These are phyloP conservation scores for Penicillium taxi DNA, from an alignment of 495 filamentous ascomycete genomes.

Conservation along the genomic window DNA sequence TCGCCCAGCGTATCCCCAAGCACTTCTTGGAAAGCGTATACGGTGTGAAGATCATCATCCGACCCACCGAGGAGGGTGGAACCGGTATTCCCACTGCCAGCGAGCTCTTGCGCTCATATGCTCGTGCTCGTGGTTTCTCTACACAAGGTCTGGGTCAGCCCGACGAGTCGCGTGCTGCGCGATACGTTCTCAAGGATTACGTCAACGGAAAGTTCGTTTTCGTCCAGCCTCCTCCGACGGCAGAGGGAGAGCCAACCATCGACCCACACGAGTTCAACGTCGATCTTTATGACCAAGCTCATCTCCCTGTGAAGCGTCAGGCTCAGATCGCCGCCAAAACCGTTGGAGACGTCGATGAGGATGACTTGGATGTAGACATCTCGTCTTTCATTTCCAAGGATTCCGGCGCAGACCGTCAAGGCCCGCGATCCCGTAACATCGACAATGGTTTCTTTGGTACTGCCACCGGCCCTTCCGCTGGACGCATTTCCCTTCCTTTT, in stretches of 20 bases:
- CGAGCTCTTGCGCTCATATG: constrained; percentile 81
- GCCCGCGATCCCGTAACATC: constrained; percentile 63
- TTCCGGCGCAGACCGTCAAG: constrained; percentile 31
- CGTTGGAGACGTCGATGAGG: constrained; percentile 29
- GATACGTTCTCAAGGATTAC: constrained; percentile 92
- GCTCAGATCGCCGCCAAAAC: constrained; percentile 47
- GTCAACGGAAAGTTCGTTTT: constrained; percentile 92
- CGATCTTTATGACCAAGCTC: constrained; percentile 73
- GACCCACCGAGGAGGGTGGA: constrained; percentile 87
- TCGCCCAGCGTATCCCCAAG: constrained; percentile 88
- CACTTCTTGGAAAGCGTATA: constrained; percentile 85
- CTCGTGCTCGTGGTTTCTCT: constrained; percentile 78
- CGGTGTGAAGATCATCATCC: constrained; percentile 76
- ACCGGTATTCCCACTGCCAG: constrained; percentile 82
- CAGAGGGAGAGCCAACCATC: constrained; percentile 46
- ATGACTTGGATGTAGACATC: constrained; percentile 34
- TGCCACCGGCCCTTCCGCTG: constrained; percentile 47
- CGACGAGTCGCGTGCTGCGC: constrained; percentile 85
- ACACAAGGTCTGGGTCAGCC: constrained; percentile 83
- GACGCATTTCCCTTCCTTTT: constrained; percentile 72
- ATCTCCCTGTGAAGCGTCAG: constrained; percentile 64
- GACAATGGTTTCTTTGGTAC: constrained; percentile 83
- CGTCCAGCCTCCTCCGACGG: constrained; percentile 71
- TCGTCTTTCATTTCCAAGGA: constrained; percentile 15
- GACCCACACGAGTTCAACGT: constrained; percentile 74